A percentile compares a stretch with the other conserved stretches of the same genome.
These are phyloP conservation scores for Mucor lusitanicus DNA, from an alignment of 371 early-diverging fungal genomes.

Conservation along the genomic window DNA sequence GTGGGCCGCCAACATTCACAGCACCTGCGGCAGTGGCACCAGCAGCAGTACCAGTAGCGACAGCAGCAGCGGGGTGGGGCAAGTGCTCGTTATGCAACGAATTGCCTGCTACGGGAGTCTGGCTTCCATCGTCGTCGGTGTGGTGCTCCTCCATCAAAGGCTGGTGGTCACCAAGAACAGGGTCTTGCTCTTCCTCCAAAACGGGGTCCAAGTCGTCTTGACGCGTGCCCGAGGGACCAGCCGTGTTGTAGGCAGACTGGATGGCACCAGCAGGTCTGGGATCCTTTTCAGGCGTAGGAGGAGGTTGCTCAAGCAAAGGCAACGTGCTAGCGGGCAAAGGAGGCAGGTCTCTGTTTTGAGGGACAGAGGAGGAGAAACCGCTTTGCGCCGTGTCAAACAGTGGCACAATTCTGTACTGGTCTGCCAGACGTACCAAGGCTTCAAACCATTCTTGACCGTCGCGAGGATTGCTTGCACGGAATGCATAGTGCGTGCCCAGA, in stretches of 20 bases:
- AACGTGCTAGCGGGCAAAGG: constrained; percentile 20
- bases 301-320: constrained; percentile 2
- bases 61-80: not conserved
- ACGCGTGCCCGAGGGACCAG: not conserved
- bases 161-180: not conserved
- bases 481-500: not conserved
- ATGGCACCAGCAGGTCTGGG: constrained; percentile 1
- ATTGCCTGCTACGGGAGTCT: not conserved
- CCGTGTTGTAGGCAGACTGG: not conserved
- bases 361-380: constrained; percentile 1
- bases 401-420: constrained; percentile 8
- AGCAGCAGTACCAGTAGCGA: not conserved
- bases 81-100: not conserved
- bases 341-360: constrained; percentile 17
- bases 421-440: not conserved
- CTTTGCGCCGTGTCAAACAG: constrained; percentile 8
- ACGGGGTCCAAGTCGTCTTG: not conserved
- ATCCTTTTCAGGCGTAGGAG: not conserved
- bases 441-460: constrained; percentile 20
- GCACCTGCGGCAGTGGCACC: not conserved
- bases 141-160: not conserved
- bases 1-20: not conserved
- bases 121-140: not conserved
- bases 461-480: constrained; percentile 8
- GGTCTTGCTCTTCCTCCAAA: not conserved